A percentile compares a stretch with the other conserved stretches of the same genome.
Evolutionary conservation across 2,329 filamentous ascomycete species (phyloP).

Genomic region (Sporothrix brasiliensis): DNA sequence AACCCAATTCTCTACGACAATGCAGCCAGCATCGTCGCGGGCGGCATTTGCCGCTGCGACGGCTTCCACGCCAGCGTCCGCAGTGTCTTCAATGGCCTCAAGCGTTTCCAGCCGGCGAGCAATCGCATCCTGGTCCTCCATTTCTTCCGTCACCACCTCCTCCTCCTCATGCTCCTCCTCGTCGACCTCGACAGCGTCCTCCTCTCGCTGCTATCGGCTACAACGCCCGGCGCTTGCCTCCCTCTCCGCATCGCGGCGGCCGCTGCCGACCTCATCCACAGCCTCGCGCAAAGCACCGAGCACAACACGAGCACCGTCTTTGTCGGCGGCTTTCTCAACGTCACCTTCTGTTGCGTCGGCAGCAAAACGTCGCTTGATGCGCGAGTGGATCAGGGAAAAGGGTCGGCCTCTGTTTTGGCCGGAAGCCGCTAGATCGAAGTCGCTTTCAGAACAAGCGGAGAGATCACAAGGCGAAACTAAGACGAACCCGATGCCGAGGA

Average conservation of each 20-base stretch:
- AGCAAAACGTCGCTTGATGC: constrained; percentile 16
- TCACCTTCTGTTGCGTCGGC: not conserved
- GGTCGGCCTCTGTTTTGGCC: not conserved
- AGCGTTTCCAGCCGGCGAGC: constrained; percentile 23
- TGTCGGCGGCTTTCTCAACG: constrained; percentile 7
- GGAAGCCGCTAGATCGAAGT: not conserved
- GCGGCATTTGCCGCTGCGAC: constrained; percentile 24
- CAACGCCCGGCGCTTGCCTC: not conserved
- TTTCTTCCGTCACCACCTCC: not conserved
- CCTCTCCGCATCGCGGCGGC: constrained; percentile 12
- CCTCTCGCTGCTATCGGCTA: constrained; percentile 7
- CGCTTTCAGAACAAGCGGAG: not conserved
- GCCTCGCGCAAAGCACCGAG: not conserved
- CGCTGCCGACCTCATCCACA: not conserved
- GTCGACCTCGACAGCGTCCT: not conserved
- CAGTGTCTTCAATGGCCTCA: constrained; percentile 11
- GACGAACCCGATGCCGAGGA: constrained; percentile 64
- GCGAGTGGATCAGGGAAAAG: not conserved
- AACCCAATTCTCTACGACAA: not conserved
- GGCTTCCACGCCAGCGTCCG: not conserved
- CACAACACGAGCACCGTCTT: not conserved
- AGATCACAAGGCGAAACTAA: constrained; percentile 47
- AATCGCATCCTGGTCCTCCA: not conserved
- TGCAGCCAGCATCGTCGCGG: constrained; percentile 22
- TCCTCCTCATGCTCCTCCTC: constrained; percentile 13